A percentile compares a stretch with the other conserved stretches of the same genome.
Evolutionary conservation across 1,139 yeast genomes (phyloP).

Genomic region (Suhomyces bribrorum): DNA sequence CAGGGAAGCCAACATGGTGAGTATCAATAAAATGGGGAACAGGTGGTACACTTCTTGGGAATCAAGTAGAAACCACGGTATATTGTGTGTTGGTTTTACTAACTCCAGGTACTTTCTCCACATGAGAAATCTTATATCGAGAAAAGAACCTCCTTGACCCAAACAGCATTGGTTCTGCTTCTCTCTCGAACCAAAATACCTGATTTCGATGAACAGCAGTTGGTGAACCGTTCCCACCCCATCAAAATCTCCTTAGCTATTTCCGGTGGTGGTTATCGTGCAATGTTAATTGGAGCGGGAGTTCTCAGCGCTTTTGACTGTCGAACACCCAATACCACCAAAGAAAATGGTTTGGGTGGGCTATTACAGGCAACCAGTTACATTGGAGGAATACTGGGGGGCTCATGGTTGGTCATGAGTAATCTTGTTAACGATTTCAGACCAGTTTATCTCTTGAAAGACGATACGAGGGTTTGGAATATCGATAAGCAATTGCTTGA

Average conservation of each 20-base stretch:
- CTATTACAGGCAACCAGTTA: constrained; percentile 55
- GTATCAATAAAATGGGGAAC: no score
- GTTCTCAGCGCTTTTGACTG: constrained; percentile 54
- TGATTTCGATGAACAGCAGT: constrained; percentile 32
- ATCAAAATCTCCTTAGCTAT: constrained; percentile 55
- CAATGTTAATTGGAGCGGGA: constrained; percentile 70
- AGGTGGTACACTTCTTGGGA: no score
- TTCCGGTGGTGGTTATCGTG: constrained; percentile 76
- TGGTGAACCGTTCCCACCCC: constrained; percentile 23
- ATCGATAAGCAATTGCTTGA: constrained; percentile 51
- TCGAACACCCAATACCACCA: constrained; percentile 35
- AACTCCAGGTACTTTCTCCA: constrained; percentile 21
- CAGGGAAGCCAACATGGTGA: constrained; percentile 40
- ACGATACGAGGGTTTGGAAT: constrained; percentile 36
- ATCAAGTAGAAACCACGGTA: no score
- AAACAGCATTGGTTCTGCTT: constrained; percentile 30
- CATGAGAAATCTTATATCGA: constrained; percentile 42
- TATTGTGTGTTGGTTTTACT: constrained; percentile 8
- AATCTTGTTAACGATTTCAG: constrained; percentile 48
- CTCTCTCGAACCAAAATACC: constrained; percentile 41
- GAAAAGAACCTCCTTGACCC: constrained; percentile 34
- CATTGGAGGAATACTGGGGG: constrained; percentile 69
- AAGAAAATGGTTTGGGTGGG: constrained; percentile 41
- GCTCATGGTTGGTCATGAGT: constrained; percentile 63
- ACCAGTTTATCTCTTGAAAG: constrained; percentile 39